Base-by-base conservation (phyloP, 1,284 basidiomycete genomes). In the Boletus sp. region DNA sequence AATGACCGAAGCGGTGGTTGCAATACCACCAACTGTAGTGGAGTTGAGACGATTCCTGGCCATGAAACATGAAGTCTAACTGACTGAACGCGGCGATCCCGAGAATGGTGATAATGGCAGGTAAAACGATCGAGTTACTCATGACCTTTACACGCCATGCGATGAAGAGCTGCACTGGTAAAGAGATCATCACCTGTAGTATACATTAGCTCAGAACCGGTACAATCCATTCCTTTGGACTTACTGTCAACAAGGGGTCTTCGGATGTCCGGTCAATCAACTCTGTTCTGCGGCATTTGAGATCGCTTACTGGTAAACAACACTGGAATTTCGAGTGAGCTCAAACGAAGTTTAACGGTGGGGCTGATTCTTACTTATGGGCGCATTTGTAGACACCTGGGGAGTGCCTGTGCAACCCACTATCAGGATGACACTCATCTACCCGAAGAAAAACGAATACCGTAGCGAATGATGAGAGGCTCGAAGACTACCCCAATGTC, bases 81-180 rank as follows among this genome's bases (percentile, higher is more conserved):
- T 42, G 57, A 80, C 80, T 71, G 4, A 77, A 62, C 7, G 80
- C 77, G 11, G 73, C 63, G 0, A 79, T 7, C 1, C 77, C 68
- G 9, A 83, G 67, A 6, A 75, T 49, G 20, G 61, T 46, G 20
- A 83, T 74, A 47, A 80, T 22, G 4, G 58, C 51, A 1, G 79
- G 69, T 6, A 82, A 61, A 60, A 76, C 65, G 18, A 58, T 71
- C 0, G 75, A 77, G 56, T 75, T 77, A 7, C 74, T 81, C 54
- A 84, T 70, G 33, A 75, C 63, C 52, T 63, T 71, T 47, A 83
- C 79, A 41, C 81, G 73, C 79, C 79, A 83, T 0, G 80, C 80
- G 37, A 82, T 22, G 1, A 36, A 39, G 8, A 39, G 39, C n/a
- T 39, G 39, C 18, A 39, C 39, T 9, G 39, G 39, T 1, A 39